Conservation (phyloP, 2,329 filamentous ascomycete genomes). For the Grosmannia penicillata region DNA sequence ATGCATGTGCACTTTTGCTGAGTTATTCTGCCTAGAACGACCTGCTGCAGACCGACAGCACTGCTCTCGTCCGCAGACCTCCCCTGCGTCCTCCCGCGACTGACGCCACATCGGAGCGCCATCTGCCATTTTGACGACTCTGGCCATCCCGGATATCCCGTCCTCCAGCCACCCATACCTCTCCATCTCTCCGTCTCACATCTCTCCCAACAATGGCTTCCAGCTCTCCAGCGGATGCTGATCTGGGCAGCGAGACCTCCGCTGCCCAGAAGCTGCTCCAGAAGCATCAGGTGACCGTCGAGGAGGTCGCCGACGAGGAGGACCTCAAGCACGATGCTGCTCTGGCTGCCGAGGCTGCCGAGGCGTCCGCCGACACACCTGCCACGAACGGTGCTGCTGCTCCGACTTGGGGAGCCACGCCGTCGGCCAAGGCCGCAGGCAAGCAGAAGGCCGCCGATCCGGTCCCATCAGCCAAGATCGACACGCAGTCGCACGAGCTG, state of each 20-base stretch:
- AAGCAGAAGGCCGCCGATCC: slow-evolving; percentile 50
- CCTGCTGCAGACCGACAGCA: neutral
- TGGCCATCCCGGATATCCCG: no score
- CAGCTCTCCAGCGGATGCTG: slow-evolving; percentile 16
- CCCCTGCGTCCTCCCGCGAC: neutral
- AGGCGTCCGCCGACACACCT: slow-evolving; percentile 26
- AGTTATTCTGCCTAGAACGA: neutral
- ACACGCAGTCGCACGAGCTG: slow-evolving; percentile 77
- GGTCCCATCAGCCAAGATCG: slow-evolving; percentile 35
- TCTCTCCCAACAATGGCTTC: slow-evolving; percentile 13
- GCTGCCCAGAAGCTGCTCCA: slow-evolving; percentile 49
- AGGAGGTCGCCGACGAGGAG: slow-evolving; percentile 72
- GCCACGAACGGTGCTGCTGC: slow-evolving; percentile 30
- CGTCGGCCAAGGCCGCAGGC: slow-evolving; percentile 49
- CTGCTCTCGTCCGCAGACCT: neutral
- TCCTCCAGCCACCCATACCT: no score
- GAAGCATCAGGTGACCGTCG: slow-evolving; percentile 56
- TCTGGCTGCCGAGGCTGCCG: slow-evolving; percentile 29
- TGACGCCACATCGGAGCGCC: no score
- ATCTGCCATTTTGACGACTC: no score
- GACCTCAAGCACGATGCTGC: slow-evolving; percentile 29
- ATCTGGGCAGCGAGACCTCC: slow-evolving; percentile 29
- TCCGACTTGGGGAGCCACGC: slow-evolving; percentile 30
- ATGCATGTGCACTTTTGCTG: neutral
- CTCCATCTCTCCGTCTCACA: no score